These are phyloP conservation scores for Chaetomidium leptoderma DNA, from an alignment of 495 filamentous ascomycete genomes.

Conservation along the genomic window DNA sequence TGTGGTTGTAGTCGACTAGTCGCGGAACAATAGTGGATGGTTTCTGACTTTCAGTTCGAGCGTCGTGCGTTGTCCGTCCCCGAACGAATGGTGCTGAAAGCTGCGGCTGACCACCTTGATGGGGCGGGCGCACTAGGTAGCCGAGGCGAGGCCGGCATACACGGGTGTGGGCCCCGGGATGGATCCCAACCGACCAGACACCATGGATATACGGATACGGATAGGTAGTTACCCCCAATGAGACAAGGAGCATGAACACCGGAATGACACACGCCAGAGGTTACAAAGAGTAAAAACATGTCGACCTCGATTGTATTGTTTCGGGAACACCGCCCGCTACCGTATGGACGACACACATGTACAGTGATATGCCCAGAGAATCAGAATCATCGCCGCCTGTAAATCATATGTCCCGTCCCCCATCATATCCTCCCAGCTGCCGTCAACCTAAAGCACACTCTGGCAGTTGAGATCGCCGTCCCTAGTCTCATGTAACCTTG, in stretches of 20 bases:
- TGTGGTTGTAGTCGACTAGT: too few species aligned
- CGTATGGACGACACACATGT: constrained; percentile 18
- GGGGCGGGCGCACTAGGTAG: too few species aligned
- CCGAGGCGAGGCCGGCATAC: too few species aligned
- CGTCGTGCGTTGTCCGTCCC: too few species aligned
- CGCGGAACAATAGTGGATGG: too few species aligned
- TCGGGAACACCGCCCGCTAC: not conserved
- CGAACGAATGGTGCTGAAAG: too few species aligned
- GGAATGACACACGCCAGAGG: not conserved
- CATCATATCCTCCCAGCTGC: constrained; percentile 25
- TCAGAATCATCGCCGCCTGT: constrained; percentile 29
- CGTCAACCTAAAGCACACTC: constrained; percentile 16
- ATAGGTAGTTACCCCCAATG: too few species aligned
- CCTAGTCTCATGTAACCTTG: constrained; percentile 25
- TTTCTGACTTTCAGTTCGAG: too few species aligned
- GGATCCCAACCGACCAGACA: too few species aligned
- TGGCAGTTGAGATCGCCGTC: constrained; percentile 25
- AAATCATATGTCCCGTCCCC: constrained; percentile 32
- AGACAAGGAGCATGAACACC: not conserved
- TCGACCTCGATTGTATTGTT: constrained; percentile 12
- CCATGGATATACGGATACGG: too few species aligned
- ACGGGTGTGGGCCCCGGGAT: too few species aligned
- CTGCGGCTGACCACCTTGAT: too few species aligned
- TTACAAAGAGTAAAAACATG: constrained; percentile 1
- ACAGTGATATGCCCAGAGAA: constrained; percentile 43